phyloP scores from a whole-genome alignment of 768 basidiomycete genomes.

The Pisolithus microcarpus region DNA sequence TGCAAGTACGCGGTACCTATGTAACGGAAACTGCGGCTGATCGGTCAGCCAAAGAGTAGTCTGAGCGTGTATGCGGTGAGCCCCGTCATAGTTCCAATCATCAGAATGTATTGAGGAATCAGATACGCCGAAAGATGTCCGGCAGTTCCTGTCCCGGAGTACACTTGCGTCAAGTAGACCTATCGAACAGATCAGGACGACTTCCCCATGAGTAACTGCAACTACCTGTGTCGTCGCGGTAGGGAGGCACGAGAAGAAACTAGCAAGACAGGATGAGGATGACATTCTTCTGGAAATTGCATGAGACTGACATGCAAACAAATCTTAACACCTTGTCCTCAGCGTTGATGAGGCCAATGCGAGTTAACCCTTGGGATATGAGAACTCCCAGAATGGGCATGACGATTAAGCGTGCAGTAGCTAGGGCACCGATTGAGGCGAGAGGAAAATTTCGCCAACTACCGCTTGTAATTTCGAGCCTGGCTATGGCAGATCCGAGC shows the following conservation, averaged over 20 bases:
- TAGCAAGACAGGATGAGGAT: too few relatives aligned
- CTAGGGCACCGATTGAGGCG: conserved; percentile 47
- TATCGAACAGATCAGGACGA: conserved; percentile 15
- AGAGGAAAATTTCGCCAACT: conserved; percentile 41
- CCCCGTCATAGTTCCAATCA: conserved; percentile 32
- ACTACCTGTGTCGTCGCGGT: conserved; percentile 39
- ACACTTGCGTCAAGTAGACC: conserved; percentile 60
- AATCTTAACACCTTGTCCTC: conserved; percentile 57
- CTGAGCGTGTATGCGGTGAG: conserved; percentile 32
- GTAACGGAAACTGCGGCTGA: too few relatives aligned
- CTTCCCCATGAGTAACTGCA: background rate
- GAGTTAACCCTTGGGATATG: conserved; percentile 46
- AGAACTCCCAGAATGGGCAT: conserved; percentile 56
- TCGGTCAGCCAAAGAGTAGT: conserved; percentile 27
- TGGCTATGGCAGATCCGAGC: conserved; percentile 56
- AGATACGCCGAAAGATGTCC: conserved; percentile 57
- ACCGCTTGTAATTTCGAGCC: conserved; percentile 43
- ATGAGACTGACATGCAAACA: conserved; percentile 54
- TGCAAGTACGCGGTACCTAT: too few relatives aligned
- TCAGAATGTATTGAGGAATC: conserved; percentile 47
- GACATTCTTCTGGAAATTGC: too few relatives aligned
- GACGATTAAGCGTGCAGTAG: conserved; percentile 48
- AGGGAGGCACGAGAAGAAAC: too few relatives aligned
- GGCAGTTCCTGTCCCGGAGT: conserved; percentile 57
- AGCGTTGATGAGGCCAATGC: conserved; percentile 37